Evolutionary conservation across 306 rosid species (phyloP).

Genomic region (Medicago arabica): DNA sequence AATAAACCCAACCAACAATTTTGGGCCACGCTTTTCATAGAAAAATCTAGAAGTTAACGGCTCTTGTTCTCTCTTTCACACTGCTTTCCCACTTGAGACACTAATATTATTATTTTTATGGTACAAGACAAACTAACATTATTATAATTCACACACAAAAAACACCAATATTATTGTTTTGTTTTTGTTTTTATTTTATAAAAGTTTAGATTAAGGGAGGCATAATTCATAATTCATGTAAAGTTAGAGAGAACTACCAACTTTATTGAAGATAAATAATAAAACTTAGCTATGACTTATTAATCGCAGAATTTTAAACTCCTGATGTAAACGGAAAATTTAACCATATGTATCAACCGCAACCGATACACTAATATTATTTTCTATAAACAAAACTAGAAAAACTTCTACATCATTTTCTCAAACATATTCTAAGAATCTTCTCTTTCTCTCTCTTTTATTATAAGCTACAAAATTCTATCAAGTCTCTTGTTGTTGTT

Average conservation of each 20-base stretch:
- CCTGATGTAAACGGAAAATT: no score
- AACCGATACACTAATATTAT: slow-evolving; percentile 26
- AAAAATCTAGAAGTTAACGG: slow-evolving; percentile 61
- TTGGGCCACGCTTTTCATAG: slow-evolving; percentile 66
- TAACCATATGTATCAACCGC: neutral
- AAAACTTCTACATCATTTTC: slow-evolving; percentile 34
- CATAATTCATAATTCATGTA: no score
- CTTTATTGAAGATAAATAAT: no score
- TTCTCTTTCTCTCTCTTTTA: slow-evolving; percentile 43
- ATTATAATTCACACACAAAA: neutral
- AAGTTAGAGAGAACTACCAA: no score
- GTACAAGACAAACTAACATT: neutral
- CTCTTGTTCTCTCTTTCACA: slow-evolving; percentile 37
- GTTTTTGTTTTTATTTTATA: no score
- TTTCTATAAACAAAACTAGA: slow-evolving; percentile 21
- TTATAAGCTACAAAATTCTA: slow-evolving; percentile 31
- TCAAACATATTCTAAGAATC: slow-evolving; percentile 70
- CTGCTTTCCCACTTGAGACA: neutral
- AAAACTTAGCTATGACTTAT: no score
- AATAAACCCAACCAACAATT: slow-evolving; percentile 52
- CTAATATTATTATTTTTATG: neutral
- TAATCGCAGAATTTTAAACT: no score
- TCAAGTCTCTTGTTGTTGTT: neutral
- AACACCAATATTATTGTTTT: neutral
- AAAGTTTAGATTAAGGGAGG: neutral